Percentiles rank a stretch among this genome's conserved stretches.
phyloP scores from a whole-genome alignment of 2,329 filamentous ascomycete species.

The Saccharata proteae region DNA sequence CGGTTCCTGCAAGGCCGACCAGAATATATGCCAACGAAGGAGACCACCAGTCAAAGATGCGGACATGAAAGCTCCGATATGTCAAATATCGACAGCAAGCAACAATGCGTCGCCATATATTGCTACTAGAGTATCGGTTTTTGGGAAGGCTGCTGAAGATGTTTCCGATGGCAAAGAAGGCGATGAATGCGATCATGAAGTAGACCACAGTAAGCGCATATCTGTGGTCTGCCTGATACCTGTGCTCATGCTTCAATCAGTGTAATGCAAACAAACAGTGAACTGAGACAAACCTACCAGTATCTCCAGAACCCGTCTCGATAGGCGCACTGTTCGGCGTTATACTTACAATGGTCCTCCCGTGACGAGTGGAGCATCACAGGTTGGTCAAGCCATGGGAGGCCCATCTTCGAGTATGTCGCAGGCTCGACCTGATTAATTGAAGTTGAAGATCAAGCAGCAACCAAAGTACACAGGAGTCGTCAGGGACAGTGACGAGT shows the following conservation, averaged over 20 bases:
- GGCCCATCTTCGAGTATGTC: too few species aligned
- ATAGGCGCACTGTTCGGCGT: slow-evolving; percentile 6
- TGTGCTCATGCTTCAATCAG: background rate
- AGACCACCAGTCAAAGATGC: slow-evolving; percentile 16
- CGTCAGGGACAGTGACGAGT: too few species aligned
- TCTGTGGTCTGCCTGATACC: slow-evolving; percentile 10
- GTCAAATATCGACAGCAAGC: slow-evolving; percentile 17
- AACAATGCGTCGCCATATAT: slow-evolving; percentile 10
- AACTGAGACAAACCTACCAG: slow-evolving; percentile 1
- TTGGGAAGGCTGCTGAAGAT: slow-evolving; percentile 2
- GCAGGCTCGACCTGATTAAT: too few species aligned
- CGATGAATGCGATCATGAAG: slow-evolving; percentile 8
- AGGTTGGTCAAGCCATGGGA: slow-evolving; percentile 6
- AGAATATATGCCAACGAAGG: slow-evolving; percentile 17
- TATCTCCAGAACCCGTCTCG: slow-evolving; percentile 8
- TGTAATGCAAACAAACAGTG: background rate
- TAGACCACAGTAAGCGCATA: slow-evolving; percentile 8
- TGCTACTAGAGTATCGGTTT: background rate
- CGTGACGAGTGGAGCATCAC: slow-evolving; percentile 9
- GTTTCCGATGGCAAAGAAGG: slow-evolving; percentile 7
- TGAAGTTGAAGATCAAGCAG: too few species aligned
- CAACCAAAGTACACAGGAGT: too few species aligned
- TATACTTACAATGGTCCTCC: slow-evolving; percentile 6
- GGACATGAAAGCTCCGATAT: slow-evolving; percentile 17
- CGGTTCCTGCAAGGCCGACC: slow-evolving; percentile 13